A percentile compares a stretch with the other conserved stretches of the same genome.
phyloP scores from a whole-genome alignment of 108 stramenopile genomes.

The Cyclostephanos tholiformis region DNA sequence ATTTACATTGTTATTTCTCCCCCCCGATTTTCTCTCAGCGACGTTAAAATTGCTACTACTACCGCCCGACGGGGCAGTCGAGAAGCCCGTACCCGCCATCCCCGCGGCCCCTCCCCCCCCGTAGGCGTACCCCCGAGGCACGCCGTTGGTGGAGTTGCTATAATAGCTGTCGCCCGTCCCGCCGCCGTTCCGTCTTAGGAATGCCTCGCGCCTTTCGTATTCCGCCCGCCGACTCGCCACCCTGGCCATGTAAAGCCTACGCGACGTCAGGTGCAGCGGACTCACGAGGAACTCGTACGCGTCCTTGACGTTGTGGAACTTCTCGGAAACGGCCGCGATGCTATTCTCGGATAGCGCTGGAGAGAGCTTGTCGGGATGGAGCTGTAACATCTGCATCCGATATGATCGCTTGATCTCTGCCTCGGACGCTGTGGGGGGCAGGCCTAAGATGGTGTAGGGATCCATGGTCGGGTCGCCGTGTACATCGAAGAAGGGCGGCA shows the following conservation, averaged over 20 bases:
- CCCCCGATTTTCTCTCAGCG: neutral
- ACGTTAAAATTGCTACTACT: neutral
- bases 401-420: slow-evolving; percentile 43
- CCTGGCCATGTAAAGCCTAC: slow-evolving; percentile 36
- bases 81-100: slow-evolving; percentile 9
- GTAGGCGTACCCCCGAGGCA: neutral
- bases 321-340: slow-evolving; percentile 33
- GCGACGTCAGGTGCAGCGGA: slow-evolving; percentile 32
- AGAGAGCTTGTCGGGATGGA: slow-evolving; percentile 47
- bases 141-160: neutral
- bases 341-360: slow-evolving; percentile 12
- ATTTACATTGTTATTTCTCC: neutral
- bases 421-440: slow-evolving; percentile 34
- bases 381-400: slow-evolving; percentile 42
- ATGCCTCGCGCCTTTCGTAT: slow-evolving; percentile 43
- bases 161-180: slow-evolving; percentile 5
- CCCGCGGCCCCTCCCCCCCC: slow-evolving; percentile 15
- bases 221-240: slow-evolving; percentile 35
- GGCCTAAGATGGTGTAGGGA: slow-evolving; percentile 34
- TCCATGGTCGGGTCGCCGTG: slow-evolving; percentile 35
- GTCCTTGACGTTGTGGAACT: slow-evolving; percentile 49
- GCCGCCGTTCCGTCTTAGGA: slow-evolving; percentile 18
- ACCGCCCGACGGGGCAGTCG: neutral
- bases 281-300: slow-evolving; percentile 43
- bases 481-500: slow-evolving; percentile 43